Conservation (phyloP, 495 filamentous ascomycete genomes). For the Hypoxylon rickii region DNA sequence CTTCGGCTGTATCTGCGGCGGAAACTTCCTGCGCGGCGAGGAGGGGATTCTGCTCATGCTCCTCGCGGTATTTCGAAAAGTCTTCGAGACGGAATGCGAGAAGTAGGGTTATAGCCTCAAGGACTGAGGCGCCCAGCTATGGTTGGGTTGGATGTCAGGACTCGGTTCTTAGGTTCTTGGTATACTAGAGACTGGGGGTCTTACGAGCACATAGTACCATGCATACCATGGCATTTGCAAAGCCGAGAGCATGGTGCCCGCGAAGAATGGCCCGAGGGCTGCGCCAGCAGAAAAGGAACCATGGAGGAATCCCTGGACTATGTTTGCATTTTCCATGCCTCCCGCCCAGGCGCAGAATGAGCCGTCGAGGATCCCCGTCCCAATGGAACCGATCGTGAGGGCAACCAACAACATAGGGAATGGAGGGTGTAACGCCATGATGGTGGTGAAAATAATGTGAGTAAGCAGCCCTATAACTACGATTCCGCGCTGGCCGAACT, state of each 20-base stretch:
- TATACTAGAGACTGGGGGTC: not conserved
- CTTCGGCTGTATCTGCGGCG: too few species aligned
- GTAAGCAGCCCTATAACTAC: conserved; percentile 61
- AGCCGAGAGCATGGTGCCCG: conserved; percentile 60
- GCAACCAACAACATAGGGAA: conserved; percentile 66
- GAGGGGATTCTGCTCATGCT: conserved; percentile 36
- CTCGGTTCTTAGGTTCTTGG: not conserved
- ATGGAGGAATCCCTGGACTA: conserved; percentile 63
- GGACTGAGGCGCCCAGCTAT: conserved; percentile 57
- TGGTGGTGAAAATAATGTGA: conserved; percentile 64
- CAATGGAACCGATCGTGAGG: conserved; percentile 64
- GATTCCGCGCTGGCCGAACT: conserved; percentile 67
- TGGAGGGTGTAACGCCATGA: conserved; percentile 65
- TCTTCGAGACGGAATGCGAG: conserved; percentile 64
- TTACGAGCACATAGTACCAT: conserved; percentile 56
- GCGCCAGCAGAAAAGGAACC: conserved; percentile 71
- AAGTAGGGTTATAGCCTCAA: conserved; percentile 58
- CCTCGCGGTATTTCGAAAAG: conserved; percentile 56
- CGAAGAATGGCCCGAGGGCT: conserved; percentile 66
- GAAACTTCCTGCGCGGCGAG: conserved; percentile 23
- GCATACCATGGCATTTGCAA: conserved; percentile 54
- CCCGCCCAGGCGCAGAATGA: conserved; percentile 73
- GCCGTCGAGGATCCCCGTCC: conserved; percentile 63
- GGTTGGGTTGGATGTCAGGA: not conserved
- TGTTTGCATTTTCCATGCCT: conserved; percentile 64